Conservation (phyloP, 176 grass and related monocot genomes). For the Oryza glumipatula region DNA sequence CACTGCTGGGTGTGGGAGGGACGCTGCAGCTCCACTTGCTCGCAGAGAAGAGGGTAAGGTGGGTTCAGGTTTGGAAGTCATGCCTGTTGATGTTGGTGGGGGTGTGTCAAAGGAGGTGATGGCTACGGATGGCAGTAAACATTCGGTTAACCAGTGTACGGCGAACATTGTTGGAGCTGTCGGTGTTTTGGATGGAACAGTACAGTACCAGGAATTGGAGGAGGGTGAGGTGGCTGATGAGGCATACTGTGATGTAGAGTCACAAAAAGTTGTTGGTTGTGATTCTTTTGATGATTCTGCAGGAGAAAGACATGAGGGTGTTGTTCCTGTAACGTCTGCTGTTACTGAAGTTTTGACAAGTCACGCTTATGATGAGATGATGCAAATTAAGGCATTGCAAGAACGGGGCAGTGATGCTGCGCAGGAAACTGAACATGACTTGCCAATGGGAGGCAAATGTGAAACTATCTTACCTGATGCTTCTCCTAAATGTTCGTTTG, state of each 20-base stretch:
- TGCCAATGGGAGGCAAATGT: not conserved
- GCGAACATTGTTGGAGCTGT: not conserved
- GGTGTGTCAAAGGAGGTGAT: not conserved
- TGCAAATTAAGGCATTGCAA: not conserved
- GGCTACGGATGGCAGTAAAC: not conserved
- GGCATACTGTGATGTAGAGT: not conserved
- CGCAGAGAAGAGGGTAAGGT: not conserved
- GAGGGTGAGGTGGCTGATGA: constrained; percentile 20
- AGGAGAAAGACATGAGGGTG: not conserved
- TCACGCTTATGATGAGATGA: not conserved
- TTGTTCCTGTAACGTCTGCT: not conserved
- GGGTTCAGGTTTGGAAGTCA: not conserved
- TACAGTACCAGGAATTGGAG: constrained; percentile 23
- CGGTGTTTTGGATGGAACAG: not conserved
- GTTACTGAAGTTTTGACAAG: not conserved
- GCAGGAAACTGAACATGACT: constrained; percentile 1
- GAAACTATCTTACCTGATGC: not conserved
- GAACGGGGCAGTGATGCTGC: not conserved
- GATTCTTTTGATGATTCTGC: not conserved
- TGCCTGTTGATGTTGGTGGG: not conserved
- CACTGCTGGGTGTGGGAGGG: constrained; percentile 21
- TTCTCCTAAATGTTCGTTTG: constrained; percentile 13
- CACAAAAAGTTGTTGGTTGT: not conserved
- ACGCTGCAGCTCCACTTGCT: not conserved
- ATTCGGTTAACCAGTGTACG: not conserved